Percentiles rank a stretch among this genome's conserved stretches.
Conservation (phyloP, 106 monocot genomes). For the Dendrobium officinale region DNA sequence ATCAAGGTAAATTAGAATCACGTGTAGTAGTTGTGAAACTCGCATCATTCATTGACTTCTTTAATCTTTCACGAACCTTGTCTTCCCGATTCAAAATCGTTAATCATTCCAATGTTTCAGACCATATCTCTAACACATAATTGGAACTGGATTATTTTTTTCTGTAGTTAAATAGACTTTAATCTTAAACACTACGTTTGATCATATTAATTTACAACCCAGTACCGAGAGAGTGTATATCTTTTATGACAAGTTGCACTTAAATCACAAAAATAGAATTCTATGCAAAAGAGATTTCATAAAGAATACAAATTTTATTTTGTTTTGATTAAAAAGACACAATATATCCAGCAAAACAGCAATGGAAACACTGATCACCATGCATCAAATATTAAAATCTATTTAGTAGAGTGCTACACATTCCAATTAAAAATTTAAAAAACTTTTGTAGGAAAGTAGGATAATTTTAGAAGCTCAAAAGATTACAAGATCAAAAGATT, state of each 20-base stretch:
- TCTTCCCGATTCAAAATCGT: not conserved
- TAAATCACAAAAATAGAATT: not conserved
- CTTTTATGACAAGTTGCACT: not conserved
- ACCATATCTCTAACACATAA: not conserved
- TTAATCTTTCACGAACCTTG: not conserved
- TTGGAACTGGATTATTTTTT: not conserved
- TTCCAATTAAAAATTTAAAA: not conserved
- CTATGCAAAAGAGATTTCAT: not conserved
- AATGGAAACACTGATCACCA: not conserved
- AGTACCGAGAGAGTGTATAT: not conserved
- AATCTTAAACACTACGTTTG: not conserved
- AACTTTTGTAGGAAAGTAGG: not conserved
- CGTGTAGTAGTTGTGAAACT: not conserved
- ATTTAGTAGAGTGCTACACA: not conserved
- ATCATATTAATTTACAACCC: not conserved
- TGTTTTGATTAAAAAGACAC: not conserved
- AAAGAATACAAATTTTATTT: not conserved
- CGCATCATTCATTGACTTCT: not conserved
- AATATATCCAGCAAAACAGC: not conserved
- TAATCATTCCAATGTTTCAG: slow-evolving; percentile 4
- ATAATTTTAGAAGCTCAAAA: not conserved
- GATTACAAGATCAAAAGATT: not conserved
- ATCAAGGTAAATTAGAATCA: not conserved
- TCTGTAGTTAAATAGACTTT: not conserved
- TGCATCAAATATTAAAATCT: not conserved